Percentiles rank a stretch among this genome's conserved stretches.
These are phyloP conservation scores for Triadica sebifera DNA, from an alignment of 345 rosid species.

Conservation along the genomic window DNA sequence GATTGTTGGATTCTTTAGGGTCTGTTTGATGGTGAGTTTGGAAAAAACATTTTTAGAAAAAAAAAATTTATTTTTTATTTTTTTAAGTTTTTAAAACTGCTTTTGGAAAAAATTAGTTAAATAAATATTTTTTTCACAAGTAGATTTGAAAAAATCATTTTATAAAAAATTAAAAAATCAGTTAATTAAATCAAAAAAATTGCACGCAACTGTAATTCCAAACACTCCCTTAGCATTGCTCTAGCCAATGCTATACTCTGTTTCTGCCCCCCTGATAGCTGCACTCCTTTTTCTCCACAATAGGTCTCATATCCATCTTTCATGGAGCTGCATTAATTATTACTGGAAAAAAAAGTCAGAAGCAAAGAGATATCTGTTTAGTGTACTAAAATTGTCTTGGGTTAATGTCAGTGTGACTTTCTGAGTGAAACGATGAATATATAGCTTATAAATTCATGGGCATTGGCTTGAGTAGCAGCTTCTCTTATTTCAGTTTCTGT, in stretches of 20 bases:
- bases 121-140: too few species aligned
- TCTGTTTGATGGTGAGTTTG: too few species aligned
- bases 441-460: conserved; percentile 19
- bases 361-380: neutral
- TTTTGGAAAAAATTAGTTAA: too few species aligned
- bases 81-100: too few species aligned
- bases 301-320: conserved; percentile 15
- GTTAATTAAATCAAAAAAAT: too few species aligned
- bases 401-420: too few species aligned
- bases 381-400: too few species aligned
- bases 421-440: neutral
- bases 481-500: conserved; percentile 17
- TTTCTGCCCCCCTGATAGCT: conserved; percentile 22
- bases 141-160: too few species aligned
- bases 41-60: too few species aligned
- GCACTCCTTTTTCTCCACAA: conserved; percentile 22
- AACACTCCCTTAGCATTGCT: conserved; percentile 7
- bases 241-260: conserved; percentile 19
- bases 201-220: too few species aligned
- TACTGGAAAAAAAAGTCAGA: neutral
- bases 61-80: too few species aligned
- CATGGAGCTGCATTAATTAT: conserved; percentile 15
- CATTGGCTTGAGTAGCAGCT: conserved; percentile 19
- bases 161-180: too few species aligned
- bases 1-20: conserved; percentile 17